Percentiles rank a stretch among this genome's conserved stretches.
Conservation (phyloP, 2,329 filamentous ascomycete species). For the Colletotrichum sp. region DNA sequence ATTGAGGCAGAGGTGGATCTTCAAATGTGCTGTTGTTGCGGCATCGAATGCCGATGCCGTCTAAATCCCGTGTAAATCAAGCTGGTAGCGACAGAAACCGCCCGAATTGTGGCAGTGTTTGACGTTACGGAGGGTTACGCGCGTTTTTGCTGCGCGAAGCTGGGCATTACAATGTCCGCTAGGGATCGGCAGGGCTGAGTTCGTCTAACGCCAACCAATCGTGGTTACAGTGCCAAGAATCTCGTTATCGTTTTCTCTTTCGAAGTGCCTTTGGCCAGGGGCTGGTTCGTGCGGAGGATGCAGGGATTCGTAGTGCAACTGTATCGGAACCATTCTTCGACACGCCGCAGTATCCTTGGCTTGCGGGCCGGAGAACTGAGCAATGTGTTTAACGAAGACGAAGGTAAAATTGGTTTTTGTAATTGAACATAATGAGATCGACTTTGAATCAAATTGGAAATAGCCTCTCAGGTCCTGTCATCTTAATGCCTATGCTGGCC, state of each 20-base stretch:
- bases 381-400: background rate
- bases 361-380: background rate
- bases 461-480: background rate
- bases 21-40: background rate
- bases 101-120: background rate
- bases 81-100: accelerated
- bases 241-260: constrained; percentile 8
- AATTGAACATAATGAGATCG: background rate
- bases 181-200: background rate
- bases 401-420: background rate
- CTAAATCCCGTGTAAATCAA: background rate
- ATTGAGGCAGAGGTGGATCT: background rate
- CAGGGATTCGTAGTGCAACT: background rate
- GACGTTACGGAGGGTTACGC: background rate
- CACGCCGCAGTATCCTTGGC: background rate
- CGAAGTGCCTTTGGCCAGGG: background rate
- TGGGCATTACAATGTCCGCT: background rate
- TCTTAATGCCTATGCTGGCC: background rate
- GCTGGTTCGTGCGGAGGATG: background rate
- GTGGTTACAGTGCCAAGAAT: background rate
- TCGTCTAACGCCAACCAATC: background rate
- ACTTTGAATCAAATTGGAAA: background rate
- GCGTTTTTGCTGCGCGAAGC: background rate
- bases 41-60: background rate
- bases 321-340: background rate